phyloP scores from a whole-genome alignment of 129 eudicot genomes.

The Centrapalus pauciflorus region DNA sequence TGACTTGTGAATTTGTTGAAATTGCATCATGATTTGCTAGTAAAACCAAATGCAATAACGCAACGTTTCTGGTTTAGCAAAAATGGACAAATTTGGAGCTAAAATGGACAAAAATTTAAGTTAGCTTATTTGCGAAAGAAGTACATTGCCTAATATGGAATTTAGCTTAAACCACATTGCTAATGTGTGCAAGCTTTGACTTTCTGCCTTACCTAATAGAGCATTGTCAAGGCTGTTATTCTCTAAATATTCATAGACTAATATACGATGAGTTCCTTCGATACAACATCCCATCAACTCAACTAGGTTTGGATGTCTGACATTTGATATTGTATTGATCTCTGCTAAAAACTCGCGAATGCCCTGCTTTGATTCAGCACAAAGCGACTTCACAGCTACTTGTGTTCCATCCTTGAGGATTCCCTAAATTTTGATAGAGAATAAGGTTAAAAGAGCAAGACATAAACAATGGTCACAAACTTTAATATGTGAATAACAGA shows the following conservation, averaged over 20 bases:
- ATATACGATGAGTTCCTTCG: slow-evolving; percentile 64
- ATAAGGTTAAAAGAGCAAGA: slow-evolving; percentile 3
- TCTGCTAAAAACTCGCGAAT: slow-evolving; percentile 79
- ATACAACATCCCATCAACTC: slow-evolving; percentile 84
- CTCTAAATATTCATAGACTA: slow-evolving; percentile 82
- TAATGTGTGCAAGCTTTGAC: not conserved
- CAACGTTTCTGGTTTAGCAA: no score
- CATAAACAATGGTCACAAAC: not conserved
- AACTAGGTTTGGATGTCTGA: slow-evolving; percentile 77
- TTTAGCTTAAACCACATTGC: no score
- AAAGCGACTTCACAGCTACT: slow-evolving; percentile 84
- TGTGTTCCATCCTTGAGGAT: slow-evolving; percentile 57
- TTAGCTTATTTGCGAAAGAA: no score
- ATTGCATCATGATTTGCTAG: no score
- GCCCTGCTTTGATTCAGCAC: slow-evolving; percentile 91
- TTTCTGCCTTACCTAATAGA: slow-evolving; percentile 50
- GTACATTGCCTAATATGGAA: no score
- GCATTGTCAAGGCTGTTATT: slow-evolving; percentile 85
- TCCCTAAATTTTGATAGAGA: slow-evolving; percentile 41
- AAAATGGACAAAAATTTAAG: no score
- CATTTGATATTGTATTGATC: slow-evolving; percentile 72
- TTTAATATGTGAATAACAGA: not conserved
- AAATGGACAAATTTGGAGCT: no score
- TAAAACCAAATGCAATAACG: no score
- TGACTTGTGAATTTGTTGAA: no score